Base-by-base conservation (phyloP, 805 yeast species). In the Ogataea ganodermae region DNA sequence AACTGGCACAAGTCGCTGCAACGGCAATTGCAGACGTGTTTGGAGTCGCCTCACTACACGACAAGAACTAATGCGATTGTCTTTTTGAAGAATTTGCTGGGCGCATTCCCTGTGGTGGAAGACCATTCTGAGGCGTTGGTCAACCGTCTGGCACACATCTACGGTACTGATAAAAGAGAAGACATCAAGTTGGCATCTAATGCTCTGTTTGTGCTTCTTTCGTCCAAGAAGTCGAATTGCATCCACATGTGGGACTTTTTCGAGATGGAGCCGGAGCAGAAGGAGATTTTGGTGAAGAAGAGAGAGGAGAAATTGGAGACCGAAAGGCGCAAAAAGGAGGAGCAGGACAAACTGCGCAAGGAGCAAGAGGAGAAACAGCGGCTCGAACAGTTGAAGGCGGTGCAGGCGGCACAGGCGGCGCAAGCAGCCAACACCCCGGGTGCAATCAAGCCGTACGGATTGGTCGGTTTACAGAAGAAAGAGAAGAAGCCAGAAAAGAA, bases 61-160 rank as follows among this genome's bases (percentile, higher is more conserved):
- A 82, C 86, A 2, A 76, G 94, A 44, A 79, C 90, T 46, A 91
- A 90, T 65, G 79, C 89, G 3, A 86, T 90, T 49, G 84, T 87
- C 1, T 80, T 89, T 56, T 70, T 90, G 70, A 88, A 84, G 60
- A 81, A 81, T 54, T 43, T 65, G 18, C 67, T 84, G 16, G 74
- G 76, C 2, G 74, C 77, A 13, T 89, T 80, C 61, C 96, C 97
- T 0, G 69, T 74, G 9, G 77, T 87, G 12, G 82, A 81, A 43
- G 81, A 76, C 23, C 91, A 87, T 47, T 83, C 89, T 27, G 80
- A 78, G 45, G 48, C 59, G 6, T 59, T 90, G 1, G 64, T 75
- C 6, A 67, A 63, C 4, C 65, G 72, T 9, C 68, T 91, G 27
- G 73, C 78, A 24, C 55, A 59, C 1, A 78, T 86, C 17, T 59